Percentiles rank a stretch among this genome's conserved stretches.
Evolutionary conservation across 441 rosid species (phyloP).

Genomic region (Pelargonium myrrhifolium): DNA sequence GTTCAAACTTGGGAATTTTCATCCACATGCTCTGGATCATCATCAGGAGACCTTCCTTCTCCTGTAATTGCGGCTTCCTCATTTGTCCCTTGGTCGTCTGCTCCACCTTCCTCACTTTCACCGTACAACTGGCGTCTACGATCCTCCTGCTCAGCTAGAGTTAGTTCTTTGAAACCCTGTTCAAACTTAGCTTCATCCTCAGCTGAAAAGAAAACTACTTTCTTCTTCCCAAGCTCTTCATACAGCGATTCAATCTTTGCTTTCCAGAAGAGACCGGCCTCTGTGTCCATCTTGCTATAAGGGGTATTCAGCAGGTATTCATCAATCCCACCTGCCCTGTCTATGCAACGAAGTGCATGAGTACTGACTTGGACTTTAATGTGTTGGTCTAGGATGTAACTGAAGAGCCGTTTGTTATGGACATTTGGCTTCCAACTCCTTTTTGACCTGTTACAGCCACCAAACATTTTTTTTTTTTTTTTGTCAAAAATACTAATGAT

Average conservation of each 20-base stretch:
- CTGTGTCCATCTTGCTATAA: slow-evolving; percentile 87
- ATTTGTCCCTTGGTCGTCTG: slow-evolving; percentile 12
- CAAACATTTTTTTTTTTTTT: slow-evolving; percentile 10
- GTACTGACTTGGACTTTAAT: slow-evolving; percentile 79
- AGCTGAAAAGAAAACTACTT: slow-evolving; percentile 56
- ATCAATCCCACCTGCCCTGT: slow-evolving; percentile 96
- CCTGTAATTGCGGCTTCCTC: slow-evolving; percentile 24
- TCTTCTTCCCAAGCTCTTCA: slow-evolving; percentile 69
- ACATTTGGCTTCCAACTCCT: slow-evolving; percentile 94
- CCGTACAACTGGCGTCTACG: slow-evolving; percentile 54
- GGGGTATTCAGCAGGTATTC: slow-evolving; percentile 93
- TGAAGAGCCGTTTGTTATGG: slow-evolving; percentile 86
- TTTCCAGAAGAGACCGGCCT: slow-evolving; percentile 85
- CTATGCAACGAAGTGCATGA: slow-evolving; percentile 89
- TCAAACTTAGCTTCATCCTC: slow-evolving; percentile 79
- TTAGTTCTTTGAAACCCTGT: slow-evolving; percentile 68
- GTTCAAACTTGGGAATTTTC: slow-evolving; percentile 29
- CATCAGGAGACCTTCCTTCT: slow-evolving; percentile 2
- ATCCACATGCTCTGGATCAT: slow-evolving; percentile 21
- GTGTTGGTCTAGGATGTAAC: slow-evolving; percentile 84
- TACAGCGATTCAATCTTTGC: slow-evolving; percentile 80
- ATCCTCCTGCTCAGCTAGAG: slow-evolving; percentile 51
- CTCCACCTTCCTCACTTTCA: slow-evolving; percentile 31
- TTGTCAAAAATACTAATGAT: too few relatives aligned
- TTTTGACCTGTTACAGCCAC: slow-evolving; percentile 45